These are phyloP conservation scores for Ustilago esculenta DNA, from an alignment of 1,284 basidiomycete species.

Conservation along the genomic window DNA sequence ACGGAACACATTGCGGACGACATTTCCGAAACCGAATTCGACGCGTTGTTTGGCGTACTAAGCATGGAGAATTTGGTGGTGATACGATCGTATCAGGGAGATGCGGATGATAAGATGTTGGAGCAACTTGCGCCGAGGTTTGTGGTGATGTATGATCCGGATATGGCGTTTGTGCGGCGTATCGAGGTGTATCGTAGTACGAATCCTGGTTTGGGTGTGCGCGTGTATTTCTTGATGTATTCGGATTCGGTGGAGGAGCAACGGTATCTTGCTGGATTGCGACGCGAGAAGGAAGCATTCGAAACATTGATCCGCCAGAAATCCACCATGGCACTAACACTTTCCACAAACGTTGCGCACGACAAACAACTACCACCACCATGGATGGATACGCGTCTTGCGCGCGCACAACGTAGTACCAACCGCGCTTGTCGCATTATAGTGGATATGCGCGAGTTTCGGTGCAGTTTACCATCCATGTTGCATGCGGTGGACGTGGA, in stretches of 20 bases:
- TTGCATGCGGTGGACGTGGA: slow-evolving; percentile 84
- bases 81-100: slow-evolving; percentile 87
- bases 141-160: slow-evolving; percentile 90
- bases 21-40: slow-evolving; percentile 61
- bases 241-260: slow-evolving; percentile 93
- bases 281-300: slow-evolving; percentile 93
- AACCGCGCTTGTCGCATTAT: slow-evolving; percentile 86
- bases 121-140: slow-evolving; percentile 89
- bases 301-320: slow-evolving; percentile 91
- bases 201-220: slow-evolving; percentile 81
- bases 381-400: too few relatives aligned
- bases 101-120: slow-evolving; percentile 88
- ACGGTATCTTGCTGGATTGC: slow-evolving; percentile 86
- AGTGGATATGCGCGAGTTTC: slow-evolving; percentile 95
- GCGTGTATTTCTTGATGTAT: slow-evolving; percentile 97
- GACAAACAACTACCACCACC: too few relatives aligned
- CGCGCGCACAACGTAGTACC: too few relatives aligned
- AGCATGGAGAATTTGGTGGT: slow-evolving; percentile 82
- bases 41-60: slow-evolving; percentile 83
- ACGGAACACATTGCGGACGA: slow-evolving; percentile 28
- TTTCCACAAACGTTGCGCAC: slow-evolving; percentile 85
- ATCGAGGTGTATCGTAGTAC: slow-evolving; percentile 89
- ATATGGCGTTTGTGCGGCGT: slow-evolving; percentile 88
- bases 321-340: slow-evolving; percentile 90
- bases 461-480: slow-evolving; percentile 88